Percentiles rank a stretch among this genome's conserved stretches.
Evolutionary conservation across 805 yeast species (phyloP).

Genomic region (Lipomyces oligophaga): DNA sequence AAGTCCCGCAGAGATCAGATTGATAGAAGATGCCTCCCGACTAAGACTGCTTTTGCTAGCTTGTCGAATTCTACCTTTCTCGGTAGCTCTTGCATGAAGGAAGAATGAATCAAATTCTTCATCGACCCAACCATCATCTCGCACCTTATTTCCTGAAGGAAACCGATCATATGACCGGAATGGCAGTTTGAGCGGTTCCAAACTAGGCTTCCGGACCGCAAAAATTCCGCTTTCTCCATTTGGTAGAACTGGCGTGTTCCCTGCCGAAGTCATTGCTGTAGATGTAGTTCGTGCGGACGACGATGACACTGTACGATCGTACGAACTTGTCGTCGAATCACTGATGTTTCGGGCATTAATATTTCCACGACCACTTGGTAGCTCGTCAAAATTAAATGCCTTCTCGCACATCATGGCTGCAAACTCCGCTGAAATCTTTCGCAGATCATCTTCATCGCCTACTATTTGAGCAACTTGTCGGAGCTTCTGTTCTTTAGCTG

Average conservation of each 20-base stretch:
- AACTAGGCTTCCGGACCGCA: too few species aligned
- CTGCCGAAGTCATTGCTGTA: constrained; percentile 14
- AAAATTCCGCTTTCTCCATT: too few species aligned
- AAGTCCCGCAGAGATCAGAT: too few species aligned
- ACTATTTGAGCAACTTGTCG: not conserved
- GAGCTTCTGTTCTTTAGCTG: constrained; percentile 14
- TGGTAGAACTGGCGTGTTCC: constrained; percentile 6
- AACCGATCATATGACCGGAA: too few species aligned
- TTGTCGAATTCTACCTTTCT: too few species aligned
- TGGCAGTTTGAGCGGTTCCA: constrained; percentile 7
- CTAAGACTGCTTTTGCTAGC: too few species aligned
- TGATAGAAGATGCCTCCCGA: too few species aligned
- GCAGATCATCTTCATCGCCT: constrained; percentile 16
- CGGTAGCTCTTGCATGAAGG: too few species aligned
- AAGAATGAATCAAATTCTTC: too few species aligned
- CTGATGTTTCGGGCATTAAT: constrained; percentile 1
- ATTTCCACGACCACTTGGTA: too few species aligned
- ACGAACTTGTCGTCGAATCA: constrained; percentile 8
- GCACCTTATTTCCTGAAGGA: too few species aligned
- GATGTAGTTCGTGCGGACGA: constrained; percentile 9
- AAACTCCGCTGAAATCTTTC: constrained; percentile 25
- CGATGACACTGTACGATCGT: constrained; percentile 10
- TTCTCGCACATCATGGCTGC: constrained; percentile 23
- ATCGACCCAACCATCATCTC: too few species aligned
- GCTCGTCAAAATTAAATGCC: constrained; percentile 15